Conservation (phyloP, 352 stramenopile genomes). For the Phytophthora ramorum region DNA sequence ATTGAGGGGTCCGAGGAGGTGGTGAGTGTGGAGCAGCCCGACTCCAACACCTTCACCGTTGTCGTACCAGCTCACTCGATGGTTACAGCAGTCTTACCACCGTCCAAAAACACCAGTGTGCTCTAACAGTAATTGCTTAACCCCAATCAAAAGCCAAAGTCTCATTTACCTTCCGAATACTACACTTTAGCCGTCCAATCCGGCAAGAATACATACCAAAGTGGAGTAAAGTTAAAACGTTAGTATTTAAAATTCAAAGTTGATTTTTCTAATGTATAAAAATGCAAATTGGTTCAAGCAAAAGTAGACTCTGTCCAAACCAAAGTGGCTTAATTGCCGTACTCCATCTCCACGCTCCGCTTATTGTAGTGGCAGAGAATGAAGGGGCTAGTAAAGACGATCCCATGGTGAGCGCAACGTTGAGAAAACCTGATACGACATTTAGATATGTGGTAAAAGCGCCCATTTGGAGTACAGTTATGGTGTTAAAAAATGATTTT, state of each 20-base stretch:
- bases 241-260: too few relatives aligned
- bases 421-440: constrained; percentile 4
- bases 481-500: constrained; percentile 4
- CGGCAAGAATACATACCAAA: too few relatives aligned
- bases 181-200: too few relatives aligned
- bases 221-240: too few relatives aligned
- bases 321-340: too few relatives aligned
- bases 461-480: constrained; percentile 3
- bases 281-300: too few relatives aligned
- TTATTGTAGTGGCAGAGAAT: constrained; percentile 5
- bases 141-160: background rate
- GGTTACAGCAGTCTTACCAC: constrained; percentile 22
- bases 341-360: too few relatives aligned
- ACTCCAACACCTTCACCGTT: constrained; percentile 21
- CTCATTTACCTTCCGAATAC: constrained; percentile 10
- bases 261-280: too few relatives aligned
- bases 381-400: constrained; percentile 1
- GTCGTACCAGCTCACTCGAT: constrained; percentile 21
- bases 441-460: constrained; percentile 19
- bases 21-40: constrained; percentile 33
- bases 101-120: constrained; percentile 11
- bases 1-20: constrained; percentile 43
- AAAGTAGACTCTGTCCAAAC: too few relatives aligned
- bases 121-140: background rate
- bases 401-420: background rate